phyloP scores from a whole-genome alignment of 2,329 filamentous ascomycete species.

The Immersiporthe knoxdaviesiana region DNA sequence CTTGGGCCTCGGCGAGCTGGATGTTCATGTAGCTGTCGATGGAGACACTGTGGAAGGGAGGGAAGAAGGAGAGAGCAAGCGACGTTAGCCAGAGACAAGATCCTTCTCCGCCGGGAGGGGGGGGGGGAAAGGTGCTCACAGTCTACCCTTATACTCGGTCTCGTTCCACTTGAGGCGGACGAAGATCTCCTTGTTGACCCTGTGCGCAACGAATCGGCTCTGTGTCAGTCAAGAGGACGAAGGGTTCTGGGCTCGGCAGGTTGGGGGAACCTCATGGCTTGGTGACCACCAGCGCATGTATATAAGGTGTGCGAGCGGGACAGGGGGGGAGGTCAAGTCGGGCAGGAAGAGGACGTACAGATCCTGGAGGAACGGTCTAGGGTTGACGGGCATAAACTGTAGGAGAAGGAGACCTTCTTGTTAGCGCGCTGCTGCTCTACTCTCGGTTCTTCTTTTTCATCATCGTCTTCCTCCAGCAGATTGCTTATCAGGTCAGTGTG shows the following conservation, averaged over 20 bases:
- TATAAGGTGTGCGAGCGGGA: constrained; percentile 55
- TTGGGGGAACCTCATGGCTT: background rate
- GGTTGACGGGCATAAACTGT: constrained; percentile 91
- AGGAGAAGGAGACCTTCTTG: background rate
- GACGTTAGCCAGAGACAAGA: background rate
- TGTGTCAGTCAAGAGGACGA: background rate
- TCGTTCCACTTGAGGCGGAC: constrained; percentile 98
- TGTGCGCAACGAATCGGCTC: constrained; percentile 40
- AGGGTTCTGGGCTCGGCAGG: background rate
- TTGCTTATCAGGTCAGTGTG: background rate
- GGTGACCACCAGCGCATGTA: too few species aligned
- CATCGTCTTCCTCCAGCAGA: background rate
- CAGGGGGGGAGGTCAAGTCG: constrained; percentile 13
- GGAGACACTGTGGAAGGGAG: constrained; percentile 54
- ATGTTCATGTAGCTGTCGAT: constrained; percentile 99
- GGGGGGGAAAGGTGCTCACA: constrained; percentile 43
- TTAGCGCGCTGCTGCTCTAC: background rate
- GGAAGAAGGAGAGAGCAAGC: too few species aligned
- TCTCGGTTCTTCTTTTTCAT: background rate
- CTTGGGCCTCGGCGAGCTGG: constrained; percentile 86
- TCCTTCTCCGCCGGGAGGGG: background rate
- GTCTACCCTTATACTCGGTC: constrained; percentile 92
- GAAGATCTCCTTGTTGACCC: constrained; percentile 86
- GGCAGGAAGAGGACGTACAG: constrained; percentile 61
- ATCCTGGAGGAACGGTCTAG: constrained; percentile 92